Conservation (phyloP, 208 protist genomes). For the Acanthamoeba castellanii region DNA sequence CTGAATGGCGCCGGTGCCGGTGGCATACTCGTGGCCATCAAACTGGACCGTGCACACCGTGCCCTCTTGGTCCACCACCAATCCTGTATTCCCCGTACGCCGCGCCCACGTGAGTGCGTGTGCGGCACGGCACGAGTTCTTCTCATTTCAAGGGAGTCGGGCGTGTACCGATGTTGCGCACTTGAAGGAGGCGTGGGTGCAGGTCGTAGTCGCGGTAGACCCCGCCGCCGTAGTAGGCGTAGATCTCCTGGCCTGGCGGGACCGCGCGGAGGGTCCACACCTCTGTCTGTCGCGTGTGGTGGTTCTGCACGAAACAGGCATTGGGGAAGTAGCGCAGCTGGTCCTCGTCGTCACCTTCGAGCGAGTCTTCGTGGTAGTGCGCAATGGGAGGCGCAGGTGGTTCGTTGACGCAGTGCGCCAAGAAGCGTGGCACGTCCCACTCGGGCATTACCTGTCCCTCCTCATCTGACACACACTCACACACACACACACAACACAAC, state of each 20-base stretch:
- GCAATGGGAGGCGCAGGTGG: neutral
- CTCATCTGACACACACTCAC: neutral
- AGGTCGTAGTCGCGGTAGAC: constrained; percentile 40
- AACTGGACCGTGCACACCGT: neutral
- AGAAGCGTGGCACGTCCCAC: neutral
- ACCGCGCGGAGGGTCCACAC: constrained; percentile 19
- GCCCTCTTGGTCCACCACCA: neutral
- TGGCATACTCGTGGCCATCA: neutral
- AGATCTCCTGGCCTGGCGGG: neutral
- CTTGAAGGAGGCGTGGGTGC: neutral
- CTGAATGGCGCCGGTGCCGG: neutral
- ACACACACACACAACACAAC: neutral
- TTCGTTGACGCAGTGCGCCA: constrained; percentile 36
- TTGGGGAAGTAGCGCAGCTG: neutral
- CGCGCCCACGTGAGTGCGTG: too few species aligned
- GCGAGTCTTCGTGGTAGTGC: neutral
- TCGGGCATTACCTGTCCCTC: neutral
- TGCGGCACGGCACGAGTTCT: neutral
- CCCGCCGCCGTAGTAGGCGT: constrained; percentile 22
- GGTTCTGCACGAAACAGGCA: constrained; percentile 43
- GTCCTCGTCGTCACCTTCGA: neutral
- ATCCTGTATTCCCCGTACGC: neutral
- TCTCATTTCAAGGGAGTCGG: too few species aligned
- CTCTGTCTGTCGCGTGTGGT: neutral
- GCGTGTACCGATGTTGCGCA: constrained; percentile 2